Base-by-base conservation (phyloP, 495 filamentous ascomycete species). In the Aspergillus saccharolyticus region DNA sequence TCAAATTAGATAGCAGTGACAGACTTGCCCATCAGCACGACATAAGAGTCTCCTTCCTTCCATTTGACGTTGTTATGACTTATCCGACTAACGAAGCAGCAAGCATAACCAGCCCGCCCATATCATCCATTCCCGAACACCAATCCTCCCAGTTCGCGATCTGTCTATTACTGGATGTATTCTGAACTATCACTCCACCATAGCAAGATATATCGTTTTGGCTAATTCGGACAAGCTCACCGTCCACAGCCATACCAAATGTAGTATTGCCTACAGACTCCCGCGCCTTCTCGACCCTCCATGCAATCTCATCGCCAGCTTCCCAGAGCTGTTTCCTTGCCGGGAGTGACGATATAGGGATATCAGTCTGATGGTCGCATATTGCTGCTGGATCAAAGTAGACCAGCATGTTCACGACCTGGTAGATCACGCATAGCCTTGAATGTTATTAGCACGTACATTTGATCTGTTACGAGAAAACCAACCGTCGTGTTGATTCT, bases 271-370 rank as follows among this genome's bases (percentile, higher is more conserved):
- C 50, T 15, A 46, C 66, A 15, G 63, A 55, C 1, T 69, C 59
- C 43, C 51, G 68, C 44, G 68, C 54, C 22, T 42, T 64, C 57
- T 72, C 70, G 9, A 44, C 17, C 53, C 66, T 72, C 76, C 75
- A 79, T 17, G 28, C 30, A 12, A 42, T 33, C 58, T 68, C 69
- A 58, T 76, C 66, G 12, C 50, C 50, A 54, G 78, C 75, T 66
- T 79, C 75, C 78, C 78, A 80, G 6, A 79, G 71, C 56, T 70
- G 70, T 63, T 74, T 78, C 55, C 68, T 72, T 3, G 73, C 68
- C 18, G 78, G 78, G n/a, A 79, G 60, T 19, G 74, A 75, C 44
- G 74, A 74, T 17, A 80, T 42, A 20, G 78, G 42, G 8, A 79
- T 62, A 22, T 73, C 72, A 7, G 58, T 50, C 30, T 65, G 68